A percentile compares a stretch with the other conserved stretches of the same genome.
Conservation (phyloP, 2,329 filamentous ascomycete species). For the Plectosphaerella sp. region DNA sequence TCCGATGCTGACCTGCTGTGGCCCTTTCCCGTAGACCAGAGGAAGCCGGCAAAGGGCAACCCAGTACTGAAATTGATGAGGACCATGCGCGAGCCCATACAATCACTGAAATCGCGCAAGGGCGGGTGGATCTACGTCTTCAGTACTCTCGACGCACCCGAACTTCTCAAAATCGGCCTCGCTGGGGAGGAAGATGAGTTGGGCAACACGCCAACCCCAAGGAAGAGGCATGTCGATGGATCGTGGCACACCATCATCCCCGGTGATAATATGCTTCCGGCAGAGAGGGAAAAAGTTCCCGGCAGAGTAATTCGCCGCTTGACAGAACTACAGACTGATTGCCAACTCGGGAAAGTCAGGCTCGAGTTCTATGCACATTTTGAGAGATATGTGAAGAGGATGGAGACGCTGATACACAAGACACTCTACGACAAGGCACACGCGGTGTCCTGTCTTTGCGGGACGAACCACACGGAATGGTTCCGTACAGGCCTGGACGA, state of each 20-base stretch:
- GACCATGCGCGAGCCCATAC: background rate
- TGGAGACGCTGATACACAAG: background rate
- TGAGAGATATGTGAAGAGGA: background rate
- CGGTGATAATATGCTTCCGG: too few relatives aligned
- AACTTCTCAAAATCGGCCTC: background rate
- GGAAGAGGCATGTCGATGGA: background rate
- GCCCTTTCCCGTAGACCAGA: too few relatives aligned
- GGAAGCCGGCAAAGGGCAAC: background rate
- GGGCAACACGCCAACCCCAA: background rate
- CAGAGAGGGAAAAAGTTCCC: background rate
- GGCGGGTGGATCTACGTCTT: background rate
- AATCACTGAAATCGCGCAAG: background rate
- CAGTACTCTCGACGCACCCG: background rate
- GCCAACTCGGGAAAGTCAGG: background rate
- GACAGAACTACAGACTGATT: background rate
- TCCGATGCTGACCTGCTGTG: too few relatives aligned
- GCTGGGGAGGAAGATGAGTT: background rate
- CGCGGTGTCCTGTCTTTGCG: background rate
- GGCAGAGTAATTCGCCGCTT: background rate
- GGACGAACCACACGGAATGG: background rate
- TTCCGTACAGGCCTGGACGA: background rate
- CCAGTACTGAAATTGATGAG: background rate
- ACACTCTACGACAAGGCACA: background rate
- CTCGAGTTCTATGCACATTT: background rate
- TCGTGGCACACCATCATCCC: background rate